Evolutionary conservation across 257 asterid species (phyloP).

Genomic region (Rehmannia glutinosa): DNA sequence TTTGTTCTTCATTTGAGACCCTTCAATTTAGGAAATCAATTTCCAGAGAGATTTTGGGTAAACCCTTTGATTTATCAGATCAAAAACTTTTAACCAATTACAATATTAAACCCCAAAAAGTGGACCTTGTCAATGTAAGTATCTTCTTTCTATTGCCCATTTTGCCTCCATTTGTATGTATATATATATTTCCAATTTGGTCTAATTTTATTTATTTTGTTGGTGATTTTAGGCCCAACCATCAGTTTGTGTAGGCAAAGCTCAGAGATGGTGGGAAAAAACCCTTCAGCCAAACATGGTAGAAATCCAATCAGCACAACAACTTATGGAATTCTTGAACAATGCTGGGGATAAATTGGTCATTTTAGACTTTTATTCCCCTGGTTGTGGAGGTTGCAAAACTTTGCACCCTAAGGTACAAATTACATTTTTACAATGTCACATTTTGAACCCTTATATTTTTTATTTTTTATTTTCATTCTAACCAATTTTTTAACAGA

Average conservation of each 20-base stretch:
- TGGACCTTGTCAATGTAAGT: conserved; percentile 46
- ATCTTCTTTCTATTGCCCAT: too few relatives aligned
- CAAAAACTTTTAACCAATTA: conserved; percentile 11
- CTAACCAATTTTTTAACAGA: conserved; percentile 41
- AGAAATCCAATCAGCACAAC: conserved; percentile 71
- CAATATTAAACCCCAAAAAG: conserved; percentile 28
- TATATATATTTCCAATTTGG: too few relatives aligned
- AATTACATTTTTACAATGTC: too few relatives aligned
- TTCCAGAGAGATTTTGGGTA: conserved; percentile 34
- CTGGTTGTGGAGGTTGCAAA: conserved; percentile 95
- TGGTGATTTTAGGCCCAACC: conserved; percentile 58
- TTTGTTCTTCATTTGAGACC: conserved; percentile 36
- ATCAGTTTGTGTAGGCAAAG: conserved; percentile 33
- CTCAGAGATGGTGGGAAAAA: conserved; percentile 86
- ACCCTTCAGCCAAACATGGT: conserved; percentile 62
- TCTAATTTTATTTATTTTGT: too few relatives aligned
- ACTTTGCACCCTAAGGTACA: conserved; percentile 83
- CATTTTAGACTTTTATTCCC: conserved; percentile 72
- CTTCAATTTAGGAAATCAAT: conserved; percentile 40
- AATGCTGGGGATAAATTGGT: conserved; percentile 75
- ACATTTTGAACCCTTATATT: too few relatives aligned
- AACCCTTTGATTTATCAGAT: conserved; percentile 32
- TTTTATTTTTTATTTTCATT: too few relatives aligned
- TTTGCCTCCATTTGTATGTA: too few relatives aligned
- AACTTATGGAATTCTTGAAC: conserved; percentile 52